phyloP scores from a whole-genome alignment of 1,139 yeast genomes.

The Geotrichum europaeum region DNA sequence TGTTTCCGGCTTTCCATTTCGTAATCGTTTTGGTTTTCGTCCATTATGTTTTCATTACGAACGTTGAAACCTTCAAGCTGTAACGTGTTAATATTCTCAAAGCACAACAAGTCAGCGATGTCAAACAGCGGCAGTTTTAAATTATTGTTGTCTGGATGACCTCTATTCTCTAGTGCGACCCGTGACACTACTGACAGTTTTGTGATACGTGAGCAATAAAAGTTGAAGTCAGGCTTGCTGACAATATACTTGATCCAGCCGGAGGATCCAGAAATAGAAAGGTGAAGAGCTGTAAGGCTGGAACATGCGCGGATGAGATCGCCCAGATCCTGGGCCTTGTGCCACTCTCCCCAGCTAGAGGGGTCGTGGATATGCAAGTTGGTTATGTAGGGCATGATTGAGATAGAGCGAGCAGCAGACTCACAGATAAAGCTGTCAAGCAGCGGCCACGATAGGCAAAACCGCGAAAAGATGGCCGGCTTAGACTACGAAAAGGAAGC shows the following conservation, averaged over 20 bases:
- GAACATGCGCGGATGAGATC: conserved; percentile 19
- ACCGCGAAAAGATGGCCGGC: conserved; percentile 15
- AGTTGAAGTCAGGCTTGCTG: neutral
- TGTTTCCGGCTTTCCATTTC: conserved; percentile 1
- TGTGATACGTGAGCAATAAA: neutral
- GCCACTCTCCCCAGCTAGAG: conserved; percentile 29
- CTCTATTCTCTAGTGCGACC: conserved; percentile 8
- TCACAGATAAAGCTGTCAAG: conserved; percentile 17
- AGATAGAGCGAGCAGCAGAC: conserved; percentile 3
- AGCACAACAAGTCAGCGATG: conserved; percentile 17
- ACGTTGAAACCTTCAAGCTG: conserved; percentile 22
- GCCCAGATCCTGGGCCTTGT: conserved; percentile 19
- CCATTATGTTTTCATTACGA: conserved; percentile 18
- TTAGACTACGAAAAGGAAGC: conserved; percentile 5
- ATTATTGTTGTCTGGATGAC: conserved; percentile 16
- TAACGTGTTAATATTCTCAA: conserved; percentile 16
- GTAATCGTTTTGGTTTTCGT: conserved; percentile 6
- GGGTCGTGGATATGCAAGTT: conserved; percentile 19
- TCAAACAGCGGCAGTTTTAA: conserved; percentile 18
- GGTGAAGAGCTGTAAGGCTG: conserved; percentile 16
- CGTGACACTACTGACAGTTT: conserved; percentile 12
- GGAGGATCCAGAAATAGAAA: conserved; percentile 24
- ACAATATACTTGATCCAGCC: conserved; percentile 24
- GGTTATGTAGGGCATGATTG: conserved; percentile 15
- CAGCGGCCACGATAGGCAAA: conserved; percentile 18